Conservation (phyloP, 164 flowering plant genomes). For the Warburgia ugandensis region DNA sequence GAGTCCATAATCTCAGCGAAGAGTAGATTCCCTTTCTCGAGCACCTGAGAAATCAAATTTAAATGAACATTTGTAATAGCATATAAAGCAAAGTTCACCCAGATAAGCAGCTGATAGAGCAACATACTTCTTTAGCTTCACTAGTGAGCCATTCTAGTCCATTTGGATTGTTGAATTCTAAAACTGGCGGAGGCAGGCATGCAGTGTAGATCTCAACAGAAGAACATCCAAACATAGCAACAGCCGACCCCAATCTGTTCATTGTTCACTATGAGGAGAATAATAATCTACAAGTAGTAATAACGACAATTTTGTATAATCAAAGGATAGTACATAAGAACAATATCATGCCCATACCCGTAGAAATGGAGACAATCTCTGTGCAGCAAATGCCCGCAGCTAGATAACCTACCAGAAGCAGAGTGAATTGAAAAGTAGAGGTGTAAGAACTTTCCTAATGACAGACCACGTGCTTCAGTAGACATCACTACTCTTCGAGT, state of each 20-base stretch:
- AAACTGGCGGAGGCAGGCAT: constrained; percentile 57
- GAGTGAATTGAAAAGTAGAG: constrained; percentile 57
- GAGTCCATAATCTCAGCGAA: constrained; percentile 49
- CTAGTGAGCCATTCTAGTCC: constrained; percentile 38
- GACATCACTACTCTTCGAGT: constrained; percentile 76
- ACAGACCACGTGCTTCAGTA: constrained; percentile 51
- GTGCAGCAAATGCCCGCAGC: constrained; percentile 72
- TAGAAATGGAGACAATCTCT: constrained; percentile 71
- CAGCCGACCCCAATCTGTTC: constrained; percentile 71
- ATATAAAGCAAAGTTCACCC: neutral
- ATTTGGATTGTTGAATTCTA: constrained; percentile 44
- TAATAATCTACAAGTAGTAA: neutral
- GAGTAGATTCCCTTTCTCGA: constrained; percentile 41
- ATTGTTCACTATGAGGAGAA: constrained; percentile 2
- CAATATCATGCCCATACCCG: constrained; percentile 50
- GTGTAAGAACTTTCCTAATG: constrained; percentile 94
- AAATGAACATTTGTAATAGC: neutral
- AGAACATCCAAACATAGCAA: constrained; percentile 77
- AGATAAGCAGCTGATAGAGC: constrained; percentile 1
- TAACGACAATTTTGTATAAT: neutral
- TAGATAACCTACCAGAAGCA: constrained; percentile 26
- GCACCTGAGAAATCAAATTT: constrained; percentile 35
- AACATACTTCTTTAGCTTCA: constrained; percentile 58
- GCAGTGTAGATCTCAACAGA: constrained; percentile 47
- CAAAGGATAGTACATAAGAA: neutral